Evolutionary conservation across 2,329 filamentous ascomycete genomes (phyloP).

Genomic region (Epichloe baconii): DNA sequence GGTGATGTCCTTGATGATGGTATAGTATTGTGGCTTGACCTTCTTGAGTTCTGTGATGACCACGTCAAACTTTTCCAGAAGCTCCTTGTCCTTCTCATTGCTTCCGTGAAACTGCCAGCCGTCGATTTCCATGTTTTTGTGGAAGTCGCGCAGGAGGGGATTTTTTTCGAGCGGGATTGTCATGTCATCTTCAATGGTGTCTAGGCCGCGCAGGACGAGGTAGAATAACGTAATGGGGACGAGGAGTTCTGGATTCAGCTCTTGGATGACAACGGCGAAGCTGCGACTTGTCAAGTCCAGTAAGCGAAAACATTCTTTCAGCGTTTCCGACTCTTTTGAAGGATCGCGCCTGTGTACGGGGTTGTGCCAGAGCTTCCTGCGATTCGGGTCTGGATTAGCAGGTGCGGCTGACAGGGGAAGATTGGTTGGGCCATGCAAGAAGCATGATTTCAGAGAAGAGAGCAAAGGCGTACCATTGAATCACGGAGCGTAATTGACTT

Average conservation of each 20-base stretch:
- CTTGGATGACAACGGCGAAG: constrained; percentile 86
- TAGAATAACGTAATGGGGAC: constrained; percentile 88
- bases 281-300: constrained; percentile 83
- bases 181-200: constrained; percentile 99
- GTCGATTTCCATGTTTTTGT: constrained; percentile 63
- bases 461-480: constrained; percentile 60
- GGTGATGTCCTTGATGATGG: constrained; percentile 85
- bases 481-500: constrained; percentile 63
- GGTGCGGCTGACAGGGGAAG: not conserved
- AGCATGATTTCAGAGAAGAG: not conserved
- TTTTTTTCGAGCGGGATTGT: constrained; percentile 69
- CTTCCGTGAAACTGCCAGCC: constrained; percentile 86
- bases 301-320: constrained; percentile 75
- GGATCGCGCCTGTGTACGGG: constrained; percentile 75
- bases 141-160: constrained; percentile 72
- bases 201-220: constrained; percentile 76
- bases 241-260: constrained; percentile 87
- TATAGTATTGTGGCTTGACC: constrained; percentile 71
- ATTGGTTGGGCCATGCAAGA: not conserved
- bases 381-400: not conserved
- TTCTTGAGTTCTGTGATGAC: constrained; percentile 79
- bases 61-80: constrained; percentile 84
- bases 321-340: constrained; percentile 57
- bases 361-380: constrained; percentile 93
- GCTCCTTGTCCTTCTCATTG: constrained; percentile 85